phyloP scores from a whole-genome alignment of 805 yeast genomes.

The Deakozyma indianensis region DNA sequence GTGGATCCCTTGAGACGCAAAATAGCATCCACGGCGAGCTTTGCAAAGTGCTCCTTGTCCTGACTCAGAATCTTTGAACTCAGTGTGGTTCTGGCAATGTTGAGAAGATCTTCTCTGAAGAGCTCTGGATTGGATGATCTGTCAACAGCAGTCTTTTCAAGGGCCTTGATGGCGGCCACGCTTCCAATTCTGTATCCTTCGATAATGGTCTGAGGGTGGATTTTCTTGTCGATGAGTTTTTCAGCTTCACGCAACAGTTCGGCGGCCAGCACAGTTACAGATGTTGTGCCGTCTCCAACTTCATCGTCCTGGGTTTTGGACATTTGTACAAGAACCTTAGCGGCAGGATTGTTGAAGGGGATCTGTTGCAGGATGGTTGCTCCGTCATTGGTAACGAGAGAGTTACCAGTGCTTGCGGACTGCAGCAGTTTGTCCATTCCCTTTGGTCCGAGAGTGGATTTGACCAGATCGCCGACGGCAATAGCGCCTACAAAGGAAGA shows the following conservation, averaged over 20 bases:
- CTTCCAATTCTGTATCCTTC: slow-evolving; percentile 90
- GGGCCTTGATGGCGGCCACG: slow-evolving; percentile 68
- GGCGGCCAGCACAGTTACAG: slow-evolving; percentile 91
- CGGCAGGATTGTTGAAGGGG: slow-evolving; percentile 96
- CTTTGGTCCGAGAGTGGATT: slow-evolving; percentile 90
- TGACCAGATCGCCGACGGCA: slow-evolving; percentile 96
- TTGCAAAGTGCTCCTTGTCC: slow-evolving; percentile 80
- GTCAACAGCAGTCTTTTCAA: slow-evolving; percentile 65
- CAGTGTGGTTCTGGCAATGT: slow-evolving; percentile 85
- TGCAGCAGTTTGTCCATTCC: slow-evolving; percentile 96
- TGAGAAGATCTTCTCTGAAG: slow-evolving; percentile 63
- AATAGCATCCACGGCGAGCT: slow-evolving; percentile 88
- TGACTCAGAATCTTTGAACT: slow-evolving; percentile 91
- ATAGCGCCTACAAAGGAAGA: slow-evolving; percentile 97
- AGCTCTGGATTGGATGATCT: slow-evolving; percentile 40
- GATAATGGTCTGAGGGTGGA: slow-evolving; percentile 95
- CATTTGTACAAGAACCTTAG: slow-evolving; percentile 85
- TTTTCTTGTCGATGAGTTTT: slow-evolving; percentile 80
- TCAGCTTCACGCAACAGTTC: slow-evolving; percentile 87
- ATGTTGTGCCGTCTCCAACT: slow-evolving; percentile 97
- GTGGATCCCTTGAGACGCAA: slow-evolving; percentile 77
- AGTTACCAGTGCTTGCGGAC: slow-evolving; percentile 63
- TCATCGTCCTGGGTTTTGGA: slow-evolving; percentile 97
- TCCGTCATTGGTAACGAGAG: slow-evolving; percentile 92
- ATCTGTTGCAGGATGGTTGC: slow-evolving; percentile 91